Evolutionary conservation across 1,284 basidiomycete species (phyloP).

Genomic region (Caloboletus firmus): DNA sequence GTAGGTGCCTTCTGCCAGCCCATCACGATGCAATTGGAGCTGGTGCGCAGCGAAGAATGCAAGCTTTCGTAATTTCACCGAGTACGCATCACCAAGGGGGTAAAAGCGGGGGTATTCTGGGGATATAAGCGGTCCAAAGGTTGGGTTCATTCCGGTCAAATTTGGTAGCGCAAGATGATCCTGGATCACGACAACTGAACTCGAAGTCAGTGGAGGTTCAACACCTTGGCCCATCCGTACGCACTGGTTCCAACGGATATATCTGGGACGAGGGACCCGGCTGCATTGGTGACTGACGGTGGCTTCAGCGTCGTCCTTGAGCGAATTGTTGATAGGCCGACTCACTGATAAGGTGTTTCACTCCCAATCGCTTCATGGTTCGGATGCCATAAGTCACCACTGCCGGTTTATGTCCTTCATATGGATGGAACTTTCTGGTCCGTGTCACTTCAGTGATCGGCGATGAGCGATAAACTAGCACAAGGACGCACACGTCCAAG

Average conservation of each 20-base stretch:
- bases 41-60: constrained; percentile 68
- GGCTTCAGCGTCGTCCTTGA: constrained; percentile 1
- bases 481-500: constrained; percentile 64
- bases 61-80: constrained; percentile 61
- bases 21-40: constrained; percentile 46
- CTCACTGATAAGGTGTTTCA: constrained; percentile 73
- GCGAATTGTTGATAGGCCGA: constrained; percentile 5
- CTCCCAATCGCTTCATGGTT: constrained; percentile 71
- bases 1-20: constrained; percentile 75
- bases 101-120: constrained; percentile 67
- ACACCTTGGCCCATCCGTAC: constrained; percentile 29
- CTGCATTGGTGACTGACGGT: constrained; percentile 76
- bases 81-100: constrained; percentile 79
- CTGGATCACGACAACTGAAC: constrained; percentile 72
- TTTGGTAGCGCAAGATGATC: constrained; percentile 83
- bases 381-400: constrained; percentile 77
- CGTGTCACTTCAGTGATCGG: constrained; percentile 1
- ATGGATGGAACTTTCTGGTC: constrained; percentile 65
- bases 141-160: constrained; percentile 74
- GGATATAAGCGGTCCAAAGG: constrained; percentile 66
- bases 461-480: background rate
- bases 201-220: constrained; percentile 13
- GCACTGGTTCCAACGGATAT: constrained; percentile 80
- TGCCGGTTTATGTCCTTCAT: constrained; percentile 72
- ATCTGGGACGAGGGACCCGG: constrained; percentile 71